These are phyloP conservation scores for Aureobasidium sp. DNA, from an alignment of 2,329 filamentous ascomycete genomes.

Conservation along the genomic window DNA sequence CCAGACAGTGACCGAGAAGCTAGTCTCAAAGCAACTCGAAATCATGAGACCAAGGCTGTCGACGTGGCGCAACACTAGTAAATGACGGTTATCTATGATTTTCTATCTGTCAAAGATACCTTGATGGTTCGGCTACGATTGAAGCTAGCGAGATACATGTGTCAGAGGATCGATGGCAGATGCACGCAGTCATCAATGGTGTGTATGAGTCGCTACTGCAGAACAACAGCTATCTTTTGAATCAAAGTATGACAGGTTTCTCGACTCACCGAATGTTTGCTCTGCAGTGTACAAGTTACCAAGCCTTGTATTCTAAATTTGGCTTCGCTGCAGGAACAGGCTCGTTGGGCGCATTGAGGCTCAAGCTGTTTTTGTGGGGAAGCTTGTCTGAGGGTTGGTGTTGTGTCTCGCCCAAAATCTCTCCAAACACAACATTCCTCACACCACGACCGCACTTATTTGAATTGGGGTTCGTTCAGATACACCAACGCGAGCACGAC, in stretches of 20 bases:
- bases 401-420: neutral
- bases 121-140: neutral
- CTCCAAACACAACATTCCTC: neutral
- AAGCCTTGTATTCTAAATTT: neutral
- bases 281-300: too few species aligned
- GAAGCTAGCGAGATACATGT: neutral
- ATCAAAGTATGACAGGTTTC: too few species aligned
- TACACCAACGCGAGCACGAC: too few species aligned
- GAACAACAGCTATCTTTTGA: neutral
- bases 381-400: neutral
- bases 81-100: neutral
- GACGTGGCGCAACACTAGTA: too few species aligned
- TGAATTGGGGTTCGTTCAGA: neutral
- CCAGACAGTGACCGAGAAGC: neutral
- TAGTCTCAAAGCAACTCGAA: neutral
- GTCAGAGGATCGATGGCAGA: too few species aligned
- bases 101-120: neutral
- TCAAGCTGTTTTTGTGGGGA: slow-evolving; percentile 1
- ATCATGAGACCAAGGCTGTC: too few species aligned
- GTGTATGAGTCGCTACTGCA: neutral
- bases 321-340: slow-evolving; percentile 1
- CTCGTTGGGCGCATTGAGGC: neutral
- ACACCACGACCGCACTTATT: neutral
- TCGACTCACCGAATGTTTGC: too few species aligned
- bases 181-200: too few species aligned